Evolutionary conservation across 1,139 yeast species (phyloP).

Genomic region (Diutina mesorugosa): DNA sequence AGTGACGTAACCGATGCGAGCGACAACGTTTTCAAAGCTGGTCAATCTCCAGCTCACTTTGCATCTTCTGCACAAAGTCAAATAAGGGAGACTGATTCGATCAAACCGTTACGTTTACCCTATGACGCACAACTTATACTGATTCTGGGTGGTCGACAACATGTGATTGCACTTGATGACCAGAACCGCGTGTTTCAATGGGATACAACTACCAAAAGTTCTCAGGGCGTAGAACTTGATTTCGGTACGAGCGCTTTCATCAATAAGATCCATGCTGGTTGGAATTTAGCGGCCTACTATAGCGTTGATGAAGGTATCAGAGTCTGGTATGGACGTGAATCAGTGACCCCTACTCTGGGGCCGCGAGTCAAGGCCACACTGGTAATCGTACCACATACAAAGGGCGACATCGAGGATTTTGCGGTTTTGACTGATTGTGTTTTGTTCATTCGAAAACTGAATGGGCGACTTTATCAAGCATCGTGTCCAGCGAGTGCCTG

Average conservation of each 20-base stretch:
- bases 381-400: slow-evolving; percentile 7
- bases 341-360: slow-evolving; percentile 10
- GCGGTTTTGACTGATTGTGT: slow-evolving; percentile 41
- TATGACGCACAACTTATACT: slow-evolving; percentile 5
- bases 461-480: slow-evolving; percentile 31
- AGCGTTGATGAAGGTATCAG: slow-evolving; percentile 41
- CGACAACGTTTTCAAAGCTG: neutral
- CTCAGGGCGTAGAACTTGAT: slow-evolving; percentile 32
- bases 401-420: slow-evolving; percentile 25
- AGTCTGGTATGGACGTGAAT: slow-evolving; percentile 40
- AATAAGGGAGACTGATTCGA: slow-evolving; percentile 3
- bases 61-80: slow-evolving; percentile 6
- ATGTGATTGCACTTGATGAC: slow-evolving; percentile 51
- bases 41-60: slow-evolving; percentile 9
- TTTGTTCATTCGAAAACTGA: slow-evolving; percentile 26
- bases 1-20: neutral
- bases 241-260: slow-evolving; percentile 21
- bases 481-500: slow-evolving; percentile 14
- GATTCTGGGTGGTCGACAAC: slow-evolving; percentile 44
- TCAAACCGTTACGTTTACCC: slow-evolving; percentile 18
- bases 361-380: slow-evolving; percentile 27
- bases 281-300: slow-evolving; percentile 43
- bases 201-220: slow-evolving; percentile 33
- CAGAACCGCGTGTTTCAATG: slow-evolving; percentile 43
- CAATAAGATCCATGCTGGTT: slow-evolving; percentile 50